Percentiles rank a stretch among this genome's conserved stretches.
Evolutionary conservation across 1,284 basidiomycete species (phyloP).

Genomic region (Megacollybia platyphylla): DNA sequence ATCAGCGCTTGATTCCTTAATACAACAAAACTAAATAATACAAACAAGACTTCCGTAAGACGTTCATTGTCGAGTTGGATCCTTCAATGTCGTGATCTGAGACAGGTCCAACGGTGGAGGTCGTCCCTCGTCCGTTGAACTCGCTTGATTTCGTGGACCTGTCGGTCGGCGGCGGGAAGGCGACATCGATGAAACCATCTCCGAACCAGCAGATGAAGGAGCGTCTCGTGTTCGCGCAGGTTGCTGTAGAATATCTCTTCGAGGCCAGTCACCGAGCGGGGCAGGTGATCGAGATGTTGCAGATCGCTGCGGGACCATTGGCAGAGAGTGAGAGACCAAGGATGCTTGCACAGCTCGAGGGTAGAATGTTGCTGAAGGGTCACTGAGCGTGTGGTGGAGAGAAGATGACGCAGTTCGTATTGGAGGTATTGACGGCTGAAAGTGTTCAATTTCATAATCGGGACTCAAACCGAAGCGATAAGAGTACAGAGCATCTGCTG

Average conservation of each 20-base stretch:
- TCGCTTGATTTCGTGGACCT: conserved; percentile 26
- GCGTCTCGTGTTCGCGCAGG: conserved; percentile 19
- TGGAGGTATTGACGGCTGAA: conserved; percentile 14
- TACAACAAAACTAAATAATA: background rate
- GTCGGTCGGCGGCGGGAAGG: conserved; percentile 19
- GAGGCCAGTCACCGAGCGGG: conserved; percentile 46
- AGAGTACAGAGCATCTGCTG: conserved; percentile 16
- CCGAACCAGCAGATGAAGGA: conserved; percentile 10
- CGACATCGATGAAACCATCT: conserved; percentile 8
- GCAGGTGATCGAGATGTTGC: conserved; percentile 19
- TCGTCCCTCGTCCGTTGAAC: conserved; percentile 16
- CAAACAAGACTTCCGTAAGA: background rate
- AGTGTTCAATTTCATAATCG: conserved; percentile 36
- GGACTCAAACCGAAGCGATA: conserved; percentile 23
- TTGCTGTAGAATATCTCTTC: conserved; percentile 27
- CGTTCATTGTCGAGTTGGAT: background rate
- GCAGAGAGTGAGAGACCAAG: conserved; percentile 6
- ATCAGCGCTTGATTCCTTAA: background rate
- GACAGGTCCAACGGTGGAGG: conserved; percentile 22
- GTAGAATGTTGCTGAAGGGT: conserved; percentile 16
- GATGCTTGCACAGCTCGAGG: conserved; percentile 15
- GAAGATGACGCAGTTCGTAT: conserved; percentile 8
- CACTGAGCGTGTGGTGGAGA: conserved; percentile 6
- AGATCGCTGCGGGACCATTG: background rate
- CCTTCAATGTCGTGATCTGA: conserved; percentile 7